Conservation (phyloP, 225 moss, liverwort and hornwort species). For the Bryum argenteum region DNA sequence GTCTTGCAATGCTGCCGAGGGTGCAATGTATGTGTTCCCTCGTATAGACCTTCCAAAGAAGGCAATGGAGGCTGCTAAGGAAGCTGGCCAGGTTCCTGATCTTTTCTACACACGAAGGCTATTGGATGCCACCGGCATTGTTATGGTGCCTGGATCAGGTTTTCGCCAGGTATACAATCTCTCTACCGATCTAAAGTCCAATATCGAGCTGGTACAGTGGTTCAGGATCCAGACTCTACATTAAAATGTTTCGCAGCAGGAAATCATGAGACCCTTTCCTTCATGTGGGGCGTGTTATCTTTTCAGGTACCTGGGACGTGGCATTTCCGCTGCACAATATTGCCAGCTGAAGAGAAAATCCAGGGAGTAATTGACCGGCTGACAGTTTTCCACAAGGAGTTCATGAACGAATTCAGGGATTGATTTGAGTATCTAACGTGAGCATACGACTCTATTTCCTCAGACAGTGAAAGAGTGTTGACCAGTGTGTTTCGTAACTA, state of each 20-base stretch:
- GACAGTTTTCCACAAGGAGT: slow-evolving; percentile 74
- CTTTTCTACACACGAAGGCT: slow-evolving; percentile 77
- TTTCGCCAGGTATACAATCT: slow-evolving; percentile 75
- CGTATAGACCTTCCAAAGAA: slow-evolving; percentile 64
- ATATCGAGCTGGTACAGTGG: background rate
- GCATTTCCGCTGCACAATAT: slow-evolving; percentile 84
- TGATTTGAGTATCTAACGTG: slow-evolving; percentile 30
- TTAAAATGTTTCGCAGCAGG: slow-evolving; percentile 4
- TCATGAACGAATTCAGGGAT: slow-evolving; percentile 78
- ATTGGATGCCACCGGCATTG: slow-evolving; percentile 84
- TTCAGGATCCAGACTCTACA: slow-evolving; percentile 5
- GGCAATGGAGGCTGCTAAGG: slow-evolving; percentile 70
- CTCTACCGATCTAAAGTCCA: background rate
- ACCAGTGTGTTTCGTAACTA: slow-evolving; percentile 2
- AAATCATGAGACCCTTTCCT: background rate
- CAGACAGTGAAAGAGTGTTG: background rate
- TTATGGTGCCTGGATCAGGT: slow-evolving; percentile 90
- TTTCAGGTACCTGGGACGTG: slow-evolving; percentile 84
- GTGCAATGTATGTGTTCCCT: slow-evolving; percentile 93
- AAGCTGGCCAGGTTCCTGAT: slow-evolving; percentile 71
- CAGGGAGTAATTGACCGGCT: slow-evolving; percentile 68
- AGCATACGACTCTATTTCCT: background rate
- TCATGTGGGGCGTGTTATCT: slow-evolving; percentile 23
- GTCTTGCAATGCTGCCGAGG: slow-evolving; percentile 88
- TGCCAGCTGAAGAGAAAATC: slow-evolving; percentile 88